Evolutionary conservation across 2,329 filamentous ascomycete genomes (phyloP).

Genomic region (Pseudogymnoascus sp.): DNA sequence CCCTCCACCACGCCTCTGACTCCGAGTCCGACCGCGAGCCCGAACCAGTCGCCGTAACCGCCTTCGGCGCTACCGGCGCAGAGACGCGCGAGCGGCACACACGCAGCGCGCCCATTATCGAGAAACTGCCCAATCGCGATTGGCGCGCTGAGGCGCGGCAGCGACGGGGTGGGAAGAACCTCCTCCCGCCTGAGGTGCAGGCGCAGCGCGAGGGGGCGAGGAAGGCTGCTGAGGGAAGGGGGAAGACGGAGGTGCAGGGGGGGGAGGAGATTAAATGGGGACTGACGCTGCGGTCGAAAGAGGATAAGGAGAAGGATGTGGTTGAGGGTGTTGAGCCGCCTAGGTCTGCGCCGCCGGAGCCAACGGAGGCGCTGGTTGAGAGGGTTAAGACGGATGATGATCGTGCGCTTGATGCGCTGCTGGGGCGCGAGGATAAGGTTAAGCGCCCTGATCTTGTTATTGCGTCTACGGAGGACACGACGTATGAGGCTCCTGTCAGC

Average conservation of each 20-base stretch:
- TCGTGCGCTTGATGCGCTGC: conserved; percentile 57
- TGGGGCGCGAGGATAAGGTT: conserved; percentile 45
- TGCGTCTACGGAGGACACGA: conserved; percentile 25
- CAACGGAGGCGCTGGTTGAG: conserved; percentile 16
- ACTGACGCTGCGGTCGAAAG: conserved; percentile 16
- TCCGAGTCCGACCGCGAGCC: conserved; percentile 4
- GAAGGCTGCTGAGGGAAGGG: conserved; percentile 26
- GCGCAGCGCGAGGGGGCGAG: conserved; percentile 39
- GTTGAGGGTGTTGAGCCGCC: conserved; percentile 15
- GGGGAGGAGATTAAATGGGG: conserved; percentile 21
- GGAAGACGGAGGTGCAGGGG: conserved; percentile 24
- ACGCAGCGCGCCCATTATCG: conserved; percentile 45
- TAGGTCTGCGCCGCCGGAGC: conserved; percentile 10
- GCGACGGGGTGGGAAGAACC: conserved; percentile 43
- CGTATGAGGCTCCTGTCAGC: conserved; percentile 31
- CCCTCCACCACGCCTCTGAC: not conserved
- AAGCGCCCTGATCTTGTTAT: conserved; percentile 47
- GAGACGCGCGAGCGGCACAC: conserved; percentile 3
- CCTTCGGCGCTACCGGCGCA: not conserved
- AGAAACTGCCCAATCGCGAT: conserved; percentile 50
- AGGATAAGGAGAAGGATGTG: conserved; percentile 14
- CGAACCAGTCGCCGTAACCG: not conserved
- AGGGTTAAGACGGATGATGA: conserved; percentile 50
- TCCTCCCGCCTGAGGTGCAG: conserved; percentile 48
- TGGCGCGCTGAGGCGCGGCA: conserved; percentile 51